These are phyloP conservation scores for Leccinum boreale DNA, from an alignment of 768 basidiomycete genomes.

Conservation along the genomic window DNA sequence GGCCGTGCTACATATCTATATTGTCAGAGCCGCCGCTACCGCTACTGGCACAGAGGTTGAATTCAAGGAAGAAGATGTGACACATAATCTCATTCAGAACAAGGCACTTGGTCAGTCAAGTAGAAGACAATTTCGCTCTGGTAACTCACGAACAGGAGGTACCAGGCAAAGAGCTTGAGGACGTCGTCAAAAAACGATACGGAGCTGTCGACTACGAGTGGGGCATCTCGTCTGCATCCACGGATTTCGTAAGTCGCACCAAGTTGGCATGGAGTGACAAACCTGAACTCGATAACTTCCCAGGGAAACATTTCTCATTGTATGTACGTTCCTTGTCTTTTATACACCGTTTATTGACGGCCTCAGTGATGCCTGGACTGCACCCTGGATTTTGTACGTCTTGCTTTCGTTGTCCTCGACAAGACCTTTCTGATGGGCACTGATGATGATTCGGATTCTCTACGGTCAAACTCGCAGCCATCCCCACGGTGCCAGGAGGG, in stretches of 20 bases:
- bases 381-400: constrained; percentile 61
- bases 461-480: constrained; percentile 44
- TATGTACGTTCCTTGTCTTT: constrained; percentile 23
- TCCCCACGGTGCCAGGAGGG: constrained; percentile 67
- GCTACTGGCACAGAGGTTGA: constrained; percentile 63
- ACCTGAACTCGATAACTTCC: neutral
- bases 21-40: constrained; percentile 54
- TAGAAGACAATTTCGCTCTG: constrained; percentile 33
- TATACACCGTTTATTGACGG: neutral
- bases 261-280: neutral
- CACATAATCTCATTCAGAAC: constrained; percentile 65
- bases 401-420: neutral
- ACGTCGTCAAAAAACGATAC: constrained; percentile 55
- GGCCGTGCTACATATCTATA: neutral
- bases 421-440: neutral
- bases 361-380: constrained; percentile 55
- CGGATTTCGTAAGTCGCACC: constrained; percentile 68
- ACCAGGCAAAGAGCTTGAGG: constrained; percentile 45
- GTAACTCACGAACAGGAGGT: constrained; percentile 25
- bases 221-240: constrained; percentile 70
- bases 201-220: constrained; percentile 60
- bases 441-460: neutral
- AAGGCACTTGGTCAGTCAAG: constrained; percentile 46
- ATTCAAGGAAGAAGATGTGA: constrained; percentile 34
- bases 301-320: constrained; percentile 66